A percentile compares a stretch with the other conserved stretches of the same genome.
Conservation (phyloP, 2,329 filamentous ascomycete genomes). For the Mycosphaerella arachidis region DNA sequence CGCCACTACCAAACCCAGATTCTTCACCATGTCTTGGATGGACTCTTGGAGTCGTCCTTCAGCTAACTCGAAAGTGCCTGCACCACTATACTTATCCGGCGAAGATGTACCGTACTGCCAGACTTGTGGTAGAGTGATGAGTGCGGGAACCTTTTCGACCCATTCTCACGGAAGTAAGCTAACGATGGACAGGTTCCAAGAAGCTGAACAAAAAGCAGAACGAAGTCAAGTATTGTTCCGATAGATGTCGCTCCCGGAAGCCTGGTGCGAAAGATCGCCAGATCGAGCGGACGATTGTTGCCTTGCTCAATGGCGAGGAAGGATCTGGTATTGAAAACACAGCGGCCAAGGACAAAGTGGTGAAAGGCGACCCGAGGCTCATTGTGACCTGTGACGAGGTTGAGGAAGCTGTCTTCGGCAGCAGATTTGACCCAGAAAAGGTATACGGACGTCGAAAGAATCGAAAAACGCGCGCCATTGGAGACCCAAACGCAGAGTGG, state of each 20-base stretch:
- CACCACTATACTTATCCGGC: constrained; percentile 46
- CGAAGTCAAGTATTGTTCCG: constrained; percentile 54
- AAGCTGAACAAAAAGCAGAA: constrained; percentile 28
- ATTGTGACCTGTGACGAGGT: constrained; percentile 49
- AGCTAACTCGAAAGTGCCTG: constrained; percentile 22
- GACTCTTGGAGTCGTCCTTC: constrained; percentile 37
- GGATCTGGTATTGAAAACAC: constrained; percentile 33
- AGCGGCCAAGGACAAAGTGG: constrained; percentile 30
- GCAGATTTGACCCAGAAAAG: constrained; percentile 43
- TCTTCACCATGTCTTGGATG: constrained; percentile 45
- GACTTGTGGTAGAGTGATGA: constrained; percentile 54
- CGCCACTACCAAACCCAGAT: not conserved
- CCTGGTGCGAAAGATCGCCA: constrained; percentile 40
- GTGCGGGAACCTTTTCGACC: constrained; percentile 23
- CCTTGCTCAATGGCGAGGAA: constrained; percentile 35
- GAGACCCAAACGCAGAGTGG: constrained; percentile 37
- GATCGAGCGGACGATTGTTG: constrained; percentile 50
- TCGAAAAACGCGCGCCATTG: constrained; percentile 39
- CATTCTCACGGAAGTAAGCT: not conserved
- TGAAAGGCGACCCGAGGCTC: constrained; percentile 50
- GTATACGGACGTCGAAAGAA: constrained; percentile 45
- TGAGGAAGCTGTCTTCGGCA: constrained; percentile 49
- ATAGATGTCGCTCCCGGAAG: constrained; percentile 50
- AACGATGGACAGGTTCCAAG: constrained; percentile 13
- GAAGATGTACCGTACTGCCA: constrained; percentile 53